Base-by-base conservation (phyloP, 768 basidiomycete species). In the Nidularia pulvinata region DNA sequence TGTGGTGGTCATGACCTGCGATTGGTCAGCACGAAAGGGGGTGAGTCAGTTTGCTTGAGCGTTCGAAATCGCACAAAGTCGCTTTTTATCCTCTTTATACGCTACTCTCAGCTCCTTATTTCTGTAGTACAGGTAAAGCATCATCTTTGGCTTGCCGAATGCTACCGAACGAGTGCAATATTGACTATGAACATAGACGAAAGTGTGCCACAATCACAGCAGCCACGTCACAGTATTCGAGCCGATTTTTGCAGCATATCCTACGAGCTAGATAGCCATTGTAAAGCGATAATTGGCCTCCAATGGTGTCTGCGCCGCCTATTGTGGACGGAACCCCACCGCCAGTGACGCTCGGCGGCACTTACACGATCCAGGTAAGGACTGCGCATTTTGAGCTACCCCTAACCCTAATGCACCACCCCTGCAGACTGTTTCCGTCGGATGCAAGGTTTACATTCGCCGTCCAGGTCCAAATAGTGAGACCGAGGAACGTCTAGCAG, bases 391-490 rank as follows among this genome's bases (percentile, higher is more conserved):
- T 50, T 45, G 47, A 54, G 55, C 57, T 58, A 48, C 48, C 55
- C 53, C 51, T 45, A 43, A 59, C 51, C 55, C 69, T 72, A 63
- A 70, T 61, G 64, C 35, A 53, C 50, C 55, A 59, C 53, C 54
- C 55, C 62, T 46, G 13, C 43, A 94, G 95, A 88, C 86, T 35
- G 86, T 98, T 61, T 81, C 85, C 55, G 91, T 95, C 62, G 97
- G 97, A 53, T 98, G 95, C 78, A 98, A 98, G 76, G 83, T 99
- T 66, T 95, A 88, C 73, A 92, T 96, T 59, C 84, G 83, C 43
- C 88, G 96, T 59, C 87, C 89, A 55, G 83, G 82, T 43, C 71
- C 86, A 46, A 85, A 88, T 61, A 92, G 89, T 45, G 76, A 85
- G 60, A 72, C 76, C 46, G 95, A 98, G 72, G 93, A 97, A 65